These are phyloP conservation scores for Dryas drummondii DNA, from an alignment of 306 rosid species.

Conservation along the genomic window DNA sequence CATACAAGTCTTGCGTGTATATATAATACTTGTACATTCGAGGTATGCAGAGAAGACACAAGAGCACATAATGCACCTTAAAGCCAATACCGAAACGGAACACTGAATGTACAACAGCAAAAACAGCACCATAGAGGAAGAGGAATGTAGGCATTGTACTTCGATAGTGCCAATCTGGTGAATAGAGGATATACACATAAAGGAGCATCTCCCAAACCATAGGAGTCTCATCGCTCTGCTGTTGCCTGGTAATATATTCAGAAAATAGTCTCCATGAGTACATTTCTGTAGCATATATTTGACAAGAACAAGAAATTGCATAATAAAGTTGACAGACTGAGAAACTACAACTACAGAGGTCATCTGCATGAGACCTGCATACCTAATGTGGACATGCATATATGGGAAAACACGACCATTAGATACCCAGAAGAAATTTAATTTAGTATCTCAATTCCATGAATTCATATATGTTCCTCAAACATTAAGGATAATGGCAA, in stretches of 20 bases:
- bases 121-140: conserved; percentile 65
- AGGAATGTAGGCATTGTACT: conserved; percentile 85
- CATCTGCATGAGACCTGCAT: background rate
- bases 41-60: conserved; percentile 78
- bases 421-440: background rate
- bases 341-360: conserved; percentile 1
- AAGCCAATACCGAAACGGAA: conserved; percentile 61
- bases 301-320: conserved; percentile 19
- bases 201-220: conserved; percentile 94
- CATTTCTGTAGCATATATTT: conserved; percentile 32
- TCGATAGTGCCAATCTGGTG: conserved; percentile 91
- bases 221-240: conserved; percentile 85
- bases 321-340: background rate
- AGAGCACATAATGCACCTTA: conserved; percentile 62
- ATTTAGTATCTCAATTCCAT: background rate
- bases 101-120: conserved; percentile 57
- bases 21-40: conserved; percentile 91
- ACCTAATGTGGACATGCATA: background rate
- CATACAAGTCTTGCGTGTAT: conserved; percentile 50
- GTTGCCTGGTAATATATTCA: conserved; percentile 59
- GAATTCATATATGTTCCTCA: background rate
- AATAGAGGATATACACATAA: conserved; percentile 76
- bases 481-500: background rate
- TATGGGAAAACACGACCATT: background rate
- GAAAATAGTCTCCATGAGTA: conserved; percentile 7